Percentiles rank a stretch among this genome's conserved stretches.
phyloP scores from a whole-genome alignment of 352 stramenopile genomes.

The Phytophthora kernoviae region DNA sequence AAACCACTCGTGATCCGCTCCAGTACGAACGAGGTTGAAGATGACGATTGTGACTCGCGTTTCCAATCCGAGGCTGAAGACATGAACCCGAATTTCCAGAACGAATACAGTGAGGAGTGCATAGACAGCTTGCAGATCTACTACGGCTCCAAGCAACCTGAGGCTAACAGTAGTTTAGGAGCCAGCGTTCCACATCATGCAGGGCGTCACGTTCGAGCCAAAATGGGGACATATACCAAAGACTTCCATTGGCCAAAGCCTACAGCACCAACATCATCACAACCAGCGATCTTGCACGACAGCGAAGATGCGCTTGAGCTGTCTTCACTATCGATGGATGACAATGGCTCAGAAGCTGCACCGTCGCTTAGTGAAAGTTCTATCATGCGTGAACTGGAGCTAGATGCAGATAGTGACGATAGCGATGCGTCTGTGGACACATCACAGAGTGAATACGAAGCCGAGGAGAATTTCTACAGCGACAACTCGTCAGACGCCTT shows the following conservation, averaged over 20 bases:
- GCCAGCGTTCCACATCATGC: slow-evolving; percentile 9
- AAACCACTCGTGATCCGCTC: slow-evolving; percentile 14
- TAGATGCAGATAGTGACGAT: slow-evolving; percentile 59
- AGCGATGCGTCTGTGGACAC: slow-evolving; percentile 42
- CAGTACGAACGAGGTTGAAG: slow-evolving; percentile 21
- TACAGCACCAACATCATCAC: slow-evolving; percentile 1
- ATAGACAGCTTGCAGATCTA: slow-evolving; percentile 78
- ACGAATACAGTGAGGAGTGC: slow-evolving; percentile 81
- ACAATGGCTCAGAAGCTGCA: slow-evolving; percentile 26
- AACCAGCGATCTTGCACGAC: slow-evolving; percentile 15
- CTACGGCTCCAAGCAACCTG: slow-evolving; percentile 49
- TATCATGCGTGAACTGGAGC: slow-evolving; percentile 61
- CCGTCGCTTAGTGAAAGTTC: slow-evolving; percentile 57
- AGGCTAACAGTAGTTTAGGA: slow-evolving; percentile 8
- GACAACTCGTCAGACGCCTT: slow-evolving; percentile 76
- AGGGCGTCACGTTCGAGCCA: not conserved
- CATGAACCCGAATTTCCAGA: slow-evolving; percentile 84
- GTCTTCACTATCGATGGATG: slow-evolving; percentile 37
- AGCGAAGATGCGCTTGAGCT: slow-evolving; percentile 27
- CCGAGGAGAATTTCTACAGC: slow-evolving; percentile 87
- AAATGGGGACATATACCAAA: not conserved
- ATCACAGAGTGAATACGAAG: slow-evolving; percentile 76
- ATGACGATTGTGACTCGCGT: slow-evolving; percentile 38
- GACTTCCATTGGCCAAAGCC: slow-evolving; percentile 12
- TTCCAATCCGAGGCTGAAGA: slow-evolving; percentile 67